Conservation (phyloP, 2,329 filamentous ascomycete genomes). For the Didymella keratinophila region DNA sequence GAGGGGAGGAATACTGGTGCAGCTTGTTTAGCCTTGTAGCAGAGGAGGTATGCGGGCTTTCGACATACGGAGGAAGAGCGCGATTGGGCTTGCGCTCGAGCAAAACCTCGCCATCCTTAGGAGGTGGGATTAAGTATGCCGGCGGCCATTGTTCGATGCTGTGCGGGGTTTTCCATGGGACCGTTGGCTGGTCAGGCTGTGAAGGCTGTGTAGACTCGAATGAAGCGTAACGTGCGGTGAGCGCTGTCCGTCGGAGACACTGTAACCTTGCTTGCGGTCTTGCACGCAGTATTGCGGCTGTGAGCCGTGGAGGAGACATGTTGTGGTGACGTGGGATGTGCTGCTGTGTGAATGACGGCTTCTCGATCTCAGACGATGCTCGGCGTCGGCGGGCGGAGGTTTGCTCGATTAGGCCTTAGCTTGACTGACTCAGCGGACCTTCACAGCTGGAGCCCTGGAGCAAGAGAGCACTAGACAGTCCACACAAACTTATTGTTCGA, state of each 20-base stretch:
- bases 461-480: background rate
- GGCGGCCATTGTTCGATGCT: slow-evolving; percentile 47
- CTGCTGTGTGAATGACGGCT: slow-evolving; percentile 13
- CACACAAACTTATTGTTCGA: background rate
- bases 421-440: background rate
- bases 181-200: slow-evolving; percentile 34
- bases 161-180: slow-evolving; percentile 50
- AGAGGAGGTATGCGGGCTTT: background rate
- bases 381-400: slow-evolving; percentile 21
- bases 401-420: slow-evolving; percentile 6
- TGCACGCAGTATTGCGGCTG: slow-evolving; percentile 32
- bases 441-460: no score
- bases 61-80: slow-evolving; percentile 44
- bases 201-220: slow-evolving; percentile 25
- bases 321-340: slow-evolving; percentile 15
- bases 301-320: slow-evolving; percentile 42
- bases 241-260: slow-evolving; percentile 33
- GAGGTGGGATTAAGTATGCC: slow-evolving; percentile 47
- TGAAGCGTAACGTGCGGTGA: slow-evolving; percentile 35
- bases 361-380: slow-evolving; percentile 33
- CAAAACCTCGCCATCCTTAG: slow-evolving; percentile 47
- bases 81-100: slow-evolving; percentile 45
- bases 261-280: slow-evolving; percentile 31
- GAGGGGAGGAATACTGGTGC: slow-evolving; percentile 46
- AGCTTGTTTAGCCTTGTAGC: slow-evolving; percentile 3